Evolutionary conservation across 768 basidiomycete species (phyloP), one percentile per base, ranked within the genome.

Genomic region (Cystobasidium ongulense): DNA sequence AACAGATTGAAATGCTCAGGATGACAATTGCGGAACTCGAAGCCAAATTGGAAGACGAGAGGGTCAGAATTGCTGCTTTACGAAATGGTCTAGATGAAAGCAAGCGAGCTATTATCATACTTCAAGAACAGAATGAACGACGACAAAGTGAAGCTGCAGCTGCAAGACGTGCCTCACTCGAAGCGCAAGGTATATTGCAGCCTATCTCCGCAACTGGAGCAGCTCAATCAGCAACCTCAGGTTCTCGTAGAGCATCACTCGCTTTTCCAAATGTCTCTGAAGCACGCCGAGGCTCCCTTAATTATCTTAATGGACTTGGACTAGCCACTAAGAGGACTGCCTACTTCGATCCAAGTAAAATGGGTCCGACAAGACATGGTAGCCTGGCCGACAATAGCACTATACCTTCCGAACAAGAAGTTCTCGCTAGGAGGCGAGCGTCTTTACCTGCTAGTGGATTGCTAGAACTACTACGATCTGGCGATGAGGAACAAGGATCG

Each of bases 241-340:
- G 50, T 31, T 36, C 54, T 53, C 43, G 66, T 8, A 46, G 53
- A 31, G 25, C 27, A 5, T 68, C 66, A 41, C 29, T 68, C 18
- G 66, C 46, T 21, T 33, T 33, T 4, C 18, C 46, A 11, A 68
- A 68, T 39, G 66, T 68, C 7, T 61, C 66, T 50, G 66, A 68
- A 35, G 53, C 50, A 36, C 3, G 68, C 15, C 11, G 68, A 59
- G 68, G 68, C 7, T 71, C 68, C 3, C 33, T 71, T 23, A 71
- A 71, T 36, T 71, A 71, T 29, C 68, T 71, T 27, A 71, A 31
- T 43, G 68, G 68, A 36, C 68, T 71, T 10, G 68, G 68, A 31
- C 43, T 71, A 18, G 54, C 68, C 13, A 57, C 29, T 27, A 71
- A 71, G 36, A 53, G 68, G 7, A 52, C 54, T 4, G 54, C 52